Percentiles rank a stretch among this genome's conserved stretches.
Evolutionary conservation across 1,139 yeast genomes (phyloP).

Genomic region (Arxiozyma bovina): DNA sequence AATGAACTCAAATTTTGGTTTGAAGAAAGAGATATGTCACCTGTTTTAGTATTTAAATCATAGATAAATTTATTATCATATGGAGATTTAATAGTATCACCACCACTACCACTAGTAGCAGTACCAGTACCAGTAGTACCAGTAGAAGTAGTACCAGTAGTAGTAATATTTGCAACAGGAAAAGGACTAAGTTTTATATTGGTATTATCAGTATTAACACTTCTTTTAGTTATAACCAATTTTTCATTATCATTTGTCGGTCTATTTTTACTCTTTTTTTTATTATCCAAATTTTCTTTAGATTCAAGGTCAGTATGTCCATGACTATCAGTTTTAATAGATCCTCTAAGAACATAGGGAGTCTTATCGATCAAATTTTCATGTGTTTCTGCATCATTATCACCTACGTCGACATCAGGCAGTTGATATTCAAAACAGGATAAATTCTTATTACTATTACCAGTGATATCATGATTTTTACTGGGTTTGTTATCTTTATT

Average conservation of each 20-base stretch:
- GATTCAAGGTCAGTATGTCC: constrained; percentile 1
- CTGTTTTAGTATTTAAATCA: constrained; percentile 3
- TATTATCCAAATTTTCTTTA: constrained; percentile 5
- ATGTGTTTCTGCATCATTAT: neutral
- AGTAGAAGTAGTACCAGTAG: neutral
- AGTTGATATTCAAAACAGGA: constrained; percentile 26
- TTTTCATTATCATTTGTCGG: neutral
- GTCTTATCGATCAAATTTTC: neutral
- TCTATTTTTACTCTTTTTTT: too few relatives aligned
- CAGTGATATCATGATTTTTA: neutral
- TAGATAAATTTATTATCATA: neutral
- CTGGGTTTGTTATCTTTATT: neutral
- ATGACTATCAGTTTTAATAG: neutral
- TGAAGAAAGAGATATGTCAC: constrained; percentile 1
- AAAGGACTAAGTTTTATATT: too few relatives aligned
- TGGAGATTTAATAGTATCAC: neutral
- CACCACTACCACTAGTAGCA: neutral
- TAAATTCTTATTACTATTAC: constrained; percentile 11
- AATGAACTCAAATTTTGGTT: constrained; percentile 2
- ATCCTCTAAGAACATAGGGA: neutral
- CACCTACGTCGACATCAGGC: constrained; percentile 13
- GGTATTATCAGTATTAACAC: too few relatives aligned
- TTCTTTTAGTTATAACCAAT: neutral
- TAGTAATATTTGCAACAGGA: neutral
- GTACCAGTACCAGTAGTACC: neutral